Percentiles rank a stretch among this genome's conserved stretches.
Conservation (phyloP, 2,329 filamentous ascomycete genomes). For the Paracoccidioides brasiliensis region DNA sequence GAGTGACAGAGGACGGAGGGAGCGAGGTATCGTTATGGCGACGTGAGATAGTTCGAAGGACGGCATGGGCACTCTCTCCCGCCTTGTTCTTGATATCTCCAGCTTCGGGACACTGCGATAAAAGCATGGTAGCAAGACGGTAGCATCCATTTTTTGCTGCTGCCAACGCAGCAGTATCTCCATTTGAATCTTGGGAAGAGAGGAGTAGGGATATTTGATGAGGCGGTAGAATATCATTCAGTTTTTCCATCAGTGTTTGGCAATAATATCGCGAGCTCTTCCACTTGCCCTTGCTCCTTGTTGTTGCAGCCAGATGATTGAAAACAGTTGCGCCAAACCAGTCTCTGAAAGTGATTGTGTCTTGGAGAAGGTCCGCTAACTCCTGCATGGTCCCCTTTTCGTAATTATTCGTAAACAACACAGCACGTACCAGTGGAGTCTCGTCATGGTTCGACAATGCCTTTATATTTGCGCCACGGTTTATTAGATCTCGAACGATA, state of each 20-base stretch:
- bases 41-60: slow-evolving; percentile 62
- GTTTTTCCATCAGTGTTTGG: slow-evolving; percentile 76
- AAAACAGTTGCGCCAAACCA: slow-evolving; percentile 76
- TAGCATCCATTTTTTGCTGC: slow-evolving; percentile 80
- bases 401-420: slow-evolving; percentile 93
- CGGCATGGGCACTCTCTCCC: slow-evolving; percentile 70
- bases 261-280: slow-evolving; percentile 87
- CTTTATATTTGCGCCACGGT: slow-evolving; percentile 61
- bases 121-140: slow-evolving; percentile 54
- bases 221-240: slow-evolving; percentile 64
- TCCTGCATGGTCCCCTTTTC: slow-evolving; percentile 83
- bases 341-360: slow-evolving; percentile 69
- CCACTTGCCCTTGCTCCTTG: slow-evolving; percentile 72
- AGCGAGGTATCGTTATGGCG: slow-evolving; percentile 51
- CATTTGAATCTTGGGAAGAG: slow-evolving; percentile 69
- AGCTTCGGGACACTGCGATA: slow-evolving; percentile 59
- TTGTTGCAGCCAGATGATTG: slow-evolving; percentile 85
- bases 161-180: slow-evolving; percentile 81
- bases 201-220: slow-evolving; percentile 66
- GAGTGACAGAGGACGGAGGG: slow-evolving; percentile 54
- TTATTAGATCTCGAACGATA: slow-evolving; percentile 75
- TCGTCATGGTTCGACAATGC: slow-evolving; percentile 60
- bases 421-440: slow-evolving; percentile 86
- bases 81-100: slow-evolving; percentile 72
- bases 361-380: slow-evolving; percentile 69